Percentiles rank a stretch among this genome's conserved stretches.
Conservation (phyloP, 345 rosid species). For the Laguncularia racemosa region DNA sequence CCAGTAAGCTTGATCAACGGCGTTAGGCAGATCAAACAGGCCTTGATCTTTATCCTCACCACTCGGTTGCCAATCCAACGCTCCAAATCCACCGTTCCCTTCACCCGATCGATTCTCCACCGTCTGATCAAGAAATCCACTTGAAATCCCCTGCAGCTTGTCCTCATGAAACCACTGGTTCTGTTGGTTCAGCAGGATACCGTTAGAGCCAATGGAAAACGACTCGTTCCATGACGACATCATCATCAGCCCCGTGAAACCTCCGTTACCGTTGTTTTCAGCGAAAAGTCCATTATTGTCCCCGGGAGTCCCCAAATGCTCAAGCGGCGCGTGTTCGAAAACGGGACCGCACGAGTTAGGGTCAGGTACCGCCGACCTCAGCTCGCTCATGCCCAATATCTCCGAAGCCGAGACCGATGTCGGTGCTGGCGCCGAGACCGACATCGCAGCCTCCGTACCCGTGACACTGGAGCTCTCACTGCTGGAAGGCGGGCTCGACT, state of each 20-base stretch:
- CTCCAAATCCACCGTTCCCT: slow-evolving; percentile 41
- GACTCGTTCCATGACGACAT: slow-evolving; percentile 35
- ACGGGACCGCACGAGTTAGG: slow-evolving; percentile 7
- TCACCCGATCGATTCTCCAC: background rate
- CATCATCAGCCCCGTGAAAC: slow-evolving; percentile 38
- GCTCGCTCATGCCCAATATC: slow-evolving; percentile 13
- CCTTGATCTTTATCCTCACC: slow-evolving; percentile 40
- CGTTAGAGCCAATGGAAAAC: slow-evolving; percentile 34
- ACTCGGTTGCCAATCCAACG: slow-evolving; percentile 76
- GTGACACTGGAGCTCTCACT: slow-evolving; percentile 62
- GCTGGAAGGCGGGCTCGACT: slow-evolving; percentile 80
- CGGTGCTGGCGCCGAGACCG: slow-evolving; percentile 40
- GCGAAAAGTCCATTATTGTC: no score
- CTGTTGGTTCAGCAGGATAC: slow-evolving; percentile 17
- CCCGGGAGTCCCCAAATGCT: slow-evolving; percentile 23
- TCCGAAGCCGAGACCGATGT: slow-evolving; percentile 23
- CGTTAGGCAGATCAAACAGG: slow-evolving; percentile 57
- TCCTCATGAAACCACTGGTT: slow-evolving; percentile 8
- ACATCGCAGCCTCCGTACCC: slow-evolving; percentile 19
- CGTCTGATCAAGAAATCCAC: slow-evolving; percentile 46
- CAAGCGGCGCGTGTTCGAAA: slow-evolving; percentile 45
- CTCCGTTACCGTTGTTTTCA: slow-evolving; percentile 42
- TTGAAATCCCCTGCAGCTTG: slow-evolving; percentile 21
- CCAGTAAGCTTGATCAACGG: slow-evolving; percentile 86
- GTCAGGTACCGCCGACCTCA: background rate